Conservation (phyloP, 2,329 filamentous ascomycete genomes). For the Niveomyces coronatus region DNA sequence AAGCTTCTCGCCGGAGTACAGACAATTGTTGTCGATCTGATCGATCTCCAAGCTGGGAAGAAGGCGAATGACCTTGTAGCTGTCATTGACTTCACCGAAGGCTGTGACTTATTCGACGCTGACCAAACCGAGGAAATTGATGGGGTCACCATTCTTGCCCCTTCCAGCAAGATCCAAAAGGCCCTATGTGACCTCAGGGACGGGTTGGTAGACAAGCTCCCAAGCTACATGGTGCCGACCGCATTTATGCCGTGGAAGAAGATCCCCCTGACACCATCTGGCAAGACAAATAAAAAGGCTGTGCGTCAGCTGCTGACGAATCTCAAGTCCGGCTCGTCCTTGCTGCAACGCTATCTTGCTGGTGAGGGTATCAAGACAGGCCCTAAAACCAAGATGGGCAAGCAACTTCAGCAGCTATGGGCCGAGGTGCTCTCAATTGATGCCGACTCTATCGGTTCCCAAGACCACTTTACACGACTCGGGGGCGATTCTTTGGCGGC, state of each 20-base stretch:
- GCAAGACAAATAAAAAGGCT: constrained; percentile 21
- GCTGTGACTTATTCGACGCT: constrained; percentile 1
- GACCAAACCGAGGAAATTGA: constrained; percentile 3
- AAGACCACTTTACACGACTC: constrained; percentile 14
- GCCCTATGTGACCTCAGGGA: neutral
- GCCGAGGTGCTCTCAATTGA: constrained; percentile 8
- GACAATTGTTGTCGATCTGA: neutral
- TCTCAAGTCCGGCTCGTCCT: constrained; percentile 2
- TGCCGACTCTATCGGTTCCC: constrained; percentile 9
- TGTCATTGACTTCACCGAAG: constrained; percentile 6
- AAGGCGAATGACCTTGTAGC: constrained; percentile 2
- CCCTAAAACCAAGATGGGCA: constrained; percentile 6
- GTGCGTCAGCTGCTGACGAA: neutral
- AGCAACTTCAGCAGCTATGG: constrained; percentile 18
- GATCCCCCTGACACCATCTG: constrained; percentile 31
- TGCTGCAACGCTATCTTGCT: constrained; percentile 8
- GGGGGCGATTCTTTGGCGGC: constrained; percentile 15
- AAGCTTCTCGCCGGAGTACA: constrained; percentile 3
- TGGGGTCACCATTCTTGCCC: constrained; percentile 3
- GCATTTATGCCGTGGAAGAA: constrained; percentile 32
- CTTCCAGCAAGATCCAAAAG: constrained; percentile 2
- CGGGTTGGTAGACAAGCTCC: constrained; percentile 16
- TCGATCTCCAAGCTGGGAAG: constrained; percentile 6
- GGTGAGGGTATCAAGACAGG: constrained; percentile 14
- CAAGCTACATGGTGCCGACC: constrained; percentile 31